These are phyloP conservation scores for Carex myosuroides DNA, from an alignment of 176 grass and related monocot species.

Conservation along the genomic window DNA sequence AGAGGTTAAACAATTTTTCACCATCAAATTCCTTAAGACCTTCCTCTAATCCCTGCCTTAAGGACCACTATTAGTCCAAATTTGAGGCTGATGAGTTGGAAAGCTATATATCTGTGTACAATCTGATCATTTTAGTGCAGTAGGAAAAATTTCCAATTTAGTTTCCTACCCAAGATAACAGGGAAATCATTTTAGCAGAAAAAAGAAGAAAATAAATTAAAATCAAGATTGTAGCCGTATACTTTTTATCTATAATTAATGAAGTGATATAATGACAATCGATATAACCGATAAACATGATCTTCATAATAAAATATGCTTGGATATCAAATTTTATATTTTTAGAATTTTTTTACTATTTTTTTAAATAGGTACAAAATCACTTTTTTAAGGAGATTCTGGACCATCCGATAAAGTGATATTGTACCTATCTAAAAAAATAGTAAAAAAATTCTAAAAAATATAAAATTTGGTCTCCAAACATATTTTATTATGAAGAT, in stretches of 20 bases:
- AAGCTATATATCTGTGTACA: background rate
- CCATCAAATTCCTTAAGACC: background rate
- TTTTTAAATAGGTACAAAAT: too few relatives aligned
- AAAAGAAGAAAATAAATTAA: background rate
- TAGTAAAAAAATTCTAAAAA: too few relatives aligned
- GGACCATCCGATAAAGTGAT: too few relatives aligned
- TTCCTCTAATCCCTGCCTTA: background rate
- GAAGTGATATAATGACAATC: too few relatives aligned
- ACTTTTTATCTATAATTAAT: background rate
- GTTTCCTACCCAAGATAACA: background rate
- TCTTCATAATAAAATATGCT: too few relatives aligned
- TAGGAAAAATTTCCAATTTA: background rate
- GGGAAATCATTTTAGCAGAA: background rate
- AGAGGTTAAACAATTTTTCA: background rate
- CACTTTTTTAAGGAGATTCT: too few relatives aligned
- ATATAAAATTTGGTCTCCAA: too few relatives aligned
- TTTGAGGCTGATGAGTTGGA: background rate
- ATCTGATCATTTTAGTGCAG: background rate
- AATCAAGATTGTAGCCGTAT: background rate
- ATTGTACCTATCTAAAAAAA: too few relatives aligned
- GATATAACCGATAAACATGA: background rate
- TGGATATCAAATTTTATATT: too few relatives aligned
- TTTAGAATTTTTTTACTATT: too few relatives aligned
- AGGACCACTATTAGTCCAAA: background rate
- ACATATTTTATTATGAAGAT: too few relatives aligned